Evolutionary conservation across 2,329 filamentous ascomycete genomes (phyloP).

Genomic region (Juglanconis juglandina): DNA sequence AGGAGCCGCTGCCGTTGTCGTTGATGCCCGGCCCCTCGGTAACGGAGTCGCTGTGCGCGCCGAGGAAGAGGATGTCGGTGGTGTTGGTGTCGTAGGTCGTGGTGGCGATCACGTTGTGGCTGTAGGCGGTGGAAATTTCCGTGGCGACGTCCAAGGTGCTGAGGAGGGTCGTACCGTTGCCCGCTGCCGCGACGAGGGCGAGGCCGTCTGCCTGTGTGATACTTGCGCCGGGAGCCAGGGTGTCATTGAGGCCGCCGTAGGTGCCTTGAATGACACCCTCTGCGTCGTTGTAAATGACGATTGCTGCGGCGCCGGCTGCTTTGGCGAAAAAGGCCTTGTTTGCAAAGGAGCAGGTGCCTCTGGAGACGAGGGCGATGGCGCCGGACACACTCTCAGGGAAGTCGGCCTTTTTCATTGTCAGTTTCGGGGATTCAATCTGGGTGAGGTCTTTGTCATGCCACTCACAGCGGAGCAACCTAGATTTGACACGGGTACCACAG

Average conservation of each 20-base stretch:
- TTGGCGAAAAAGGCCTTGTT: conserved; percentile 55
- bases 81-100: background rate
- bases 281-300: conserved; percentile 62
- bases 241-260: too few species aligned
- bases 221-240: too few species aligned
- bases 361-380: conserved; percentile 56
- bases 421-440: too few species aligned
- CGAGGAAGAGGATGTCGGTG: conserved; percentile 31
- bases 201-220: too few species aligned
- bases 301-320: conserved; percentile 53
- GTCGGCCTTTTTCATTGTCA: background rate
- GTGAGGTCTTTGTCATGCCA: conserved; percentile 33
- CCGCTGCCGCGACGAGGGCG: too few species aligned
- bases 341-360: conserved; percentile 58
- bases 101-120: conserved; percentile 1
- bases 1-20: conserved; percentile 42
- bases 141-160: background rate
- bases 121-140: background rate
- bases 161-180: background rate
- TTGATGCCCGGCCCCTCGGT: conserved; percentile 44
- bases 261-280: conserved; percentile 34
- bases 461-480: conserved; percentile 52
- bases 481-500: conserved; percentile 45
- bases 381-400: conserved; percentile 42
- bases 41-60: conserved; percentile 42